Evolutionary conservation across 2,329 filamentous ascomycete species (phyloP).

Genomic region (Colletotrichum sp.): DNA sequence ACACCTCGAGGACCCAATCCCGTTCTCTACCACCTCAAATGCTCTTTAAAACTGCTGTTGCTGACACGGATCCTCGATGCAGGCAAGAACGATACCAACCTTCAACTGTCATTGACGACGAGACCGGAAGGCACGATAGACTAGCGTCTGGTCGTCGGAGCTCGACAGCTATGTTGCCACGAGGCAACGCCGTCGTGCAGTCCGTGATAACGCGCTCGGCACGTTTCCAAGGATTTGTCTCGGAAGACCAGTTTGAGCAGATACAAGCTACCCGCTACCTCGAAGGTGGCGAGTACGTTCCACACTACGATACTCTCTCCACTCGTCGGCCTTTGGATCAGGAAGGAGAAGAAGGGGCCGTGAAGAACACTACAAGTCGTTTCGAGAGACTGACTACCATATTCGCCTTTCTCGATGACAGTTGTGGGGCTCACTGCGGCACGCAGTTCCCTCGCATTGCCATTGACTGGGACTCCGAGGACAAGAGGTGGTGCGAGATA

Average conservation of each 20-base stretch:
- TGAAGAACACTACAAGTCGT: background rate
- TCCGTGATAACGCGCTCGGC: background rate
- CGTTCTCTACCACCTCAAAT: too few species aligned
- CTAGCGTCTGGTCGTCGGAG: background rate
- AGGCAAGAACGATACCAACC: background rate
- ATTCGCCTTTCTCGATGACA: background rate
- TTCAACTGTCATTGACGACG: background rate
- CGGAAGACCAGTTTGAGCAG: background rate
- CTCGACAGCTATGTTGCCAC: background rate
- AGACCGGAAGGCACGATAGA: background rate
- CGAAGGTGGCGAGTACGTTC: background rate
- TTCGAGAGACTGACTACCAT: background rate
- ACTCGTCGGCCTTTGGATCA: rapidly evolving
- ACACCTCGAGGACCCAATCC: background rate
- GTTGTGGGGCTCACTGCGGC: background rate
- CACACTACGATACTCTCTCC: background rate
- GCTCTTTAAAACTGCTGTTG: background rate
- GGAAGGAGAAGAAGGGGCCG: background rate
- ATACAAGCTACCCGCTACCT: background rate
- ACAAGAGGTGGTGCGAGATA: background rate
- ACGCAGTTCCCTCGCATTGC: background rate
- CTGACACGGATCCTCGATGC: background rate
- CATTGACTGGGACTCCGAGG: rapidly evolving
- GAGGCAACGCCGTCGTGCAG: background rate
- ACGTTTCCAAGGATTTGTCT: background rate